Base-by-base conservation (phyloP, 768 basidiomycete genomes). In the Tubosaeta sp. region DNA sequence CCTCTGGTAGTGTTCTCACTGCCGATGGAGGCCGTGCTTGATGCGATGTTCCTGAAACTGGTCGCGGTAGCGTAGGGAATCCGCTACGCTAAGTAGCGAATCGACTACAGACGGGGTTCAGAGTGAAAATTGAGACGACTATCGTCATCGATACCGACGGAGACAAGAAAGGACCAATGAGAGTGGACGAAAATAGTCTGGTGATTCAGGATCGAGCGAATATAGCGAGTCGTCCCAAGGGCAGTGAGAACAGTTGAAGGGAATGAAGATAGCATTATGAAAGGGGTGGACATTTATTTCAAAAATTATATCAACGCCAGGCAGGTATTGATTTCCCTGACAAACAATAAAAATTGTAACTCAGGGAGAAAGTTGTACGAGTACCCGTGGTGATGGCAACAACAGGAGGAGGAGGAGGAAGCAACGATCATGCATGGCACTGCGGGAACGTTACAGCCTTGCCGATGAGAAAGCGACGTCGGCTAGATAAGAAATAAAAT, bases 401-500 rank as follows among this genome's bases (percentile, higher is more conserved):
- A 19, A 30, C 29, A 47, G 30, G 4, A 5, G 30, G 19, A 31
- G 31, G 32, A 11, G 27, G 39, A 31, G 25, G 47, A 34, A 30
- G 52, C 27, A 47, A 39, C 47, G 53, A 64, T 62, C 59, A 49
- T 58, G 59, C 19, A 44, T 52, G 55, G 58, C 58, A 47, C 36
- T 46, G 46, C 48, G 13, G 45, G 60, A 46, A 44, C 18, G 58
- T 61, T 55, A 46, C 35, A 38, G 30, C 14, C 31, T 30, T 41
- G 44, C 51, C 53, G 42, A 54, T 47, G 21, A 46, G 47, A 25
- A 49, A 38, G 45, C 34, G 47, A 58, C 60, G 12, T 61, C 66
- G 66, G 68, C 32, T 65, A 69, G 66, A 67, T 61, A 61, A 59
- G 45, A 32, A 49, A 31, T 32, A 25, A 41, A 60, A 48, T 35